phyloP scores from a whole-genome alignment of 495 filamentous ascomycete genomes.

The Xylaria flabelliformis region DNA sequence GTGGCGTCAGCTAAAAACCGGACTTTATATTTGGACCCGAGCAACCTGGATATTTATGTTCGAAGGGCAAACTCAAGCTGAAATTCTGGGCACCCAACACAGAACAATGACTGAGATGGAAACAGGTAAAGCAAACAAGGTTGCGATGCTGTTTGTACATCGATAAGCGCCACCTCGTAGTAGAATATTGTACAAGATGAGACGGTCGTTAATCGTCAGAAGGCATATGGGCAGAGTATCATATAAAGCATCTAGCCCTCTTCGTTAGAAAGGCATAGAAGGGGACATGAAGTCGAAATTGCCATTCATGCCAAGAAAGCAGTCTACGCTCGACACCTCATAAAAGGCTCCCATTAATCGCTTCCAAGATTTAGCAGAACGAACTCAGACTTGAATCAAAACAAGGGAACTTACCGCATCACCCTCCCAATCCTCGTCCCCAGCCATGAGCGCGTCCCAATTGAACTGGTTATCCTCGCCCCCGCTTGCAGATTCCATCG shows the following conservation, averaged over 20 bases:
- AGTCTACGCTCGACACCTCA: conserved; percentile 12
- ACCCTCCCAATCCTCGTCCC: not conserved
- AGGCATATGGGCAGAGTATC: not conserved
- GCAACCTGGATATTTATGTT: not conserved
- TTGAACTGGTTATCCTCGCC: conserved; percentile 17
- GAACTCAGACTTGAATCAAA: not conserved
- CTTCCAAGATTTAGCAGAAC: conserved; percentile 11
- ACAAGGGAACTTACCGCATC: conserved; percentile 3
- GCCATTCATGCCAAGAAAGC: conserved; percentile 3
- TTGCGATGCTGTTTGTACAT: too few relatives aligned
- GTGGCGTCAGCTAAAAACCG: not conserved
- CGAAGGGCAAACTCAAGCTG: not conserved
- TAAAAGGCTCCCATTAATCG: not conserved
- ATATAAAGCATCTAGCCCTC: not conserved
- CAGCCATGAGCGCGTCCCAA: conserved; percentile 18
- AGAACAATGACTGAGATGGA: not conserved
- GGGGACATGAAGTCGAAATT: conserved; percentile 16
- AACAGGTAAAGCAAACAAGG: not conserved
- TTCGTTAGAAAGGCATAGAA: conserved; percentile 5
- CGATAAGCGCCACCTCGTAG: not conserved
- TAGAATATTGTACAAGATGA: not conserved
- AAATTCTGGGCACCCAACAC: not conserved
- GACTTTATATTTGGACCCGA: not conserved
- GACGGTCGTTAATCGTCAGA: not conserved
- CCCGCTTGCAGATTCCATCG: conserved; percentile 8